A percentile compares a stretch with the other conserved stretches of the same genome.
Evolutionary conservation across 345 rosid species (phyloP).

Genomic region (Aquilaria yunnanensis): DNA sequence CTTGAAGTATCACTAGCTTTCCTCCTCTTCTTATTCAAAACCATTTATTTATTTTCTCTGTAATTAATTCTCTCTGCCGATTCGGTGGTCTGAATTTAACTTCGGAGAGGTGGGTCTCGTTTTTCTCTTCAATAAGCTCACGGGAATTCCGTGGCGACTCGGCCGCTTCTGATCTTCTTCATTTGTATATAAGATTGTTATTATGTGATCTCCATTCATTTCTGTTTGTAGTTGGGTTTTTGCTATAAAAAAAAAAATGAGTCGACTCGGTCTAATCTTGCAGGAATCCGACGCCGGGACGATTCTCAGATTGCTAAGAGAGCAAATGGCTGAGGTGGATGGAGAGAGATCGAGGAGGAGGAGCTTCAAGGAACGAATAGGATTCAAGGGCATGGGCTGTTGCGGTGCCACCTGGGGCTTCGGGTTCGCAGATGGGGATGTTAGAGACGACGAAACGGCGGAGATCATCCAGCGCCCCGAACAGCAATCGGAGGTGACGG

Average conservation of each 20-base stretch:
- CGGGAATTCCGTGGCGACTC: conserved; percentile 33
- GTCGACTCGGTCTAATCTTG: conserved; percentile 33
- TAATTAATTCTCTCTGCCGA: not conserved
- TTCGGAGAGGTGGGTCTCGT: conserved; percentile 15
- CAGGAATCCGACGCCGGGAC: conserved; percentile 42
- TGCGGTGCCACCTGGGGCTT: conserved; percentile 63
- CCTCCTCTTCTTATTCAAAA: not conserved
- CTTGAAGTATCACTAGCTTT: conserved; percentile 5
- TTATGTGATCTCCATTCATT: not conserved
- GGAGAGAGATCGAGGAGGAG: conserved; percentile 32
- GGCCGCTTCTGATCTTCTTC: no score
- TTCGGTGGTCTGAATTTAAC: not conserved
- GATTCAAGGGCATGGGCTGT: conserved; percentile 59
- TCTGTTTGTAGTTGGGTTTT: not conserved
- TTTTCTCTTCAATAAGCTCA: conserved; percentile 25
- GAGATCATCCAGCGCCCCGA: no score
- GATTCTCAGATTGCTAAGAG: conserved; percentile 43
- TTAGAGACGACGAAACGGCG: conserved; percentile 28
- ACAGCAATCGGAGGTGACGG: no score
- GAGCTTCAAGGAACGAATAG: conserved; percentile 54
- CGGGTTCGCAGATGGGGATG: conserved; percentile 32
- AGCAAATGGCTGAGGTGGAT: conserved; percentile 47
- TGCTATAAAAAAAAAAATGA: conserved; percentile 27
- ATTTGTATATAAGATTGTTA: not conserved
- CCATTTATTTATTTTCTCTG: not conserved